Evolutionary conservation across 257 asterid species (phyloP).

Genomic region (Penstemon newberryi): DNA sequence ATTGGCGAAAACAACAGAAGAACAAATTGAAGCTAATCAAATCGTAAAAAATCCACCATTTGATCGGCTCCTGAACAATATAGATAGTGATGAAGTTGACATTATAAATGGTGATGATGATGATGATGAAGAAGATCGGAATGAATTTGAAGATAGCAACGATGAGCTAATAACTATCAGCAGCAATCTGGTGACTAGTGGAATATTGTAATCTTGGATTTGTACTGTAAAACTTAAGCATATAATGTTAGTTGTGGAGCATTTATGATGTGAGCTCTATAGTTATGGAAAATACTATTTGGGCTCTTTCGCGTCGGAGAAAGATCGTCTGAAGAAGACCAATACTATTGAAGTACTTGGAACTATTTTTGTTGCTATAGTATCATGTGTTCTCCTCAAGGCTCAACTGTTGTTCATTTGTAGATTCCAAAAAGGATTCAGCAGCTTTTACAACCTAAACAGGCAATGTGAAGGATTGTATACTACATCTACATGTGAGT

Average conservation of each 20-base stretch:
- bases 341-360: too few species aligned
- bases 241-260: slow-evolving; percentile 18
- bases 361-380: too few species aligned
- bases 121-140: slow-evolving; percentile 21
- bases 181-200: slow-evolving; percentile 29
- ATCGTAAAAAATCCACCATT: slow-evolving; percentile 41
- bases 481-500: too few species aligned
- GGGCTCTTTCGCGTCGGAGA: too few species aligned
- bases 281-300: too few species aligned
- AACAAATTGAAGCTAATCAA: slow-evolving; percentile 66
- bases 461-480: too few species aligned
- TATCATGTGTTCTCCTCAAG: too few species aligned
- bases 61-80: slow-evolving; percentile 15
- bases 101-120: slow-evolving; percentile 21
- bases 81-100: slow-evolving; percentile 28
- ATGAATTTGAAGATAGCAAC: slow-evolving; percentile 24
- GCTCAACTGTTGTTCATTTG: too few species aligned
- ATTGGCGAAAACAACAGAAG: slow-evolving; percentile 78
- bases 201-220: slow-evolving; percentile 18
- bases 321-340: too few species aligned
- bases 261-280: too few species aligned
- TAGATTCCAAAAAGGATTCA: too few species aligned
- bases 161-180: slow-evolving; percentile 27
- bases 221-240: slow-evolving; percentile 7
- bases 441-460: too few species aligned